Base-by-base conservation (phyloP, 1,139 yeast genomes). In the Debaryomycetaceae sp. region DNA sequence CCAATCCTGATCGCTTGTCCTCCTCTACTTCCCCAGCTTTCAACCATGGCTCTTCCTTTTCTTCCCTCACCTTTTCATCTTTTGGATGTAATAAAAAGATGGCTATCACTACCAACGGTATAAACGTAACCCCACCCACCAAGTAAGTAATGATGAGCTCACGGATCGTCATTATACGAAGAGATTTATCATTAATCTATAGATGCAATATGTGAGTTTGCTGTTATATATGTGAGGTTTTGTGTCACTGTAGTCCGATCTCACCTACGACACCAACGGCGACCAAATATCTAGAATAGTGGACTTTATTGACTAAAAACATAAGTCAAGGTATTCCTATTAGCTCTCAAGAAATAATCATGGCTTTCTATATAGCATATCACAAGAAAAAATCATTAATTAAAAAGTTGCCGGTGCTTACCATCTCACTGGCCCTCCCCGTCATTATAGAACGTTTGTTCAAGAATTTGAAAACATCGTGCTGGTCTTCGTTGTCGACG, bases 81-180 rank as follows among this genome's bases (percentile, higher is more conserved):
- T 57, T 42, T 59, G 83, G 63, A 55, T 65, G 65, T 48, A 68
- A 56, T 45, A 63, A 71, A 45, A 75, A 56, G 42, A 77, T 53
- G 0, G 62, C 53, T 1, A 72, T 35, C 0, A 79, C 41, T 3
- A 79, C 47, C 33, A 83, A 49, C 0, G 96, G 96, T 17, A 88
- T 59, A 50, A 90, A 78, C 0, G 97, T 87, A 6, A 90, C 38
- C 0, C 97, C 97, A 5, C 97, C 97, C 4, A 87, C 42, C 1
- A 88, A 2, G 71, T 66, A 65, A 2, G 58, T 61, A 24, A 60
- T 58, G 8, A 75, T 41, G 23, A 63, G 57, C 40, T 52, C 48
- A 35, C 49, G 36, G 11, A 58, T 41, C 9, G 55, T 57, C 65
- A 60, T 60, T 33, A 24, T 37, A 11, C 31, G 11, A 27, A 8